phyloP scores from a whole-genome alignment of 148 eudicot species.

The Diospyros kaki region DNA sequence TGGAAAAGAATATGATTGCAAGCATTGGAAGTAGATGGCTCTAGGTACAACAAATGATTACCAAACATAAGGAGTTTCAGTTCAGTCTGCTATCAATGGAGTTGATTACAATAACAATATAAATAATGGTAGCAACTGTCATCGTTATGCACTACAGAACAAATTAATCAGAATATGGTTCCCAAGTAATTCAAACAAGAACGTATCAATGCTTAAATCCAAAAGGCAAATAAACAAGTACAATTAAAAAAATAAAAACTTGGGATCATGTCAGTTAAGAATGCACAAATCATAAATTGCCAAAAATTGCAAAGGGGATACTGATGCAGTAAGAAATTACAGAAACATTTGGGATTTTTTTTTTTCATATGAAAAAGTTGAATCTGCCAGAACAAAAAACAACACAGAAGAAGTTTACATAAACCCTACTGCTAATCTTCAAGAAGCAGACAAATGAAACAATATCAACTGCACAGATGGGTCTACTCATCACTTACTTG shows the following conservation, averaged over 20 bases:
- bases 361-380: not conserved
- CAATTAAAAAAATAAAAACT: not conserved
- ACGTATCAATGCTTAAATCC: not conserved
- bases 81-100: not conserved
- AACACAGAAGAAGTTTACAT: not conserved
- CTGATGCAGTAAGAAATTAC: not conserved
- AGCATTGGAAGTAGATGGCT: slow-evolving; percentile 2
- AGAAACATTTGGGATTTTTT: not conserved
- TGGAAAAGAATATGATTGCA: not conserved
- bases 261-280: not conserved
- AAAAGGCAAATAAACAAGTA: not conserved
- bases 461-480: slow-evolving; percentile 5
- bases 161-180: not conserved
- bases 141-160: not conserved
- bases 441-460: not conserved
- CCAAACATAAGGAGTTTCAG: not conserved
- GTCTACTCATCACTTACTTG: slow-evolving; percentile 53
- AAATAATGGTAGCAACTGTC: not conserved
- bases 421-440: not conserved
- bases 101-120: not conserved
- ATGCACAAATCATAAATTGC: not conserved
- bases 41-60: not conserved
- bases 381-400: not conserved
- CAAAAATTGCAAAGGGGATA: not conserved
- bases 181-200: not conserved